Conservation (phyloP, 352 stramenopile species). For the Pythium chondricola region DNA sequence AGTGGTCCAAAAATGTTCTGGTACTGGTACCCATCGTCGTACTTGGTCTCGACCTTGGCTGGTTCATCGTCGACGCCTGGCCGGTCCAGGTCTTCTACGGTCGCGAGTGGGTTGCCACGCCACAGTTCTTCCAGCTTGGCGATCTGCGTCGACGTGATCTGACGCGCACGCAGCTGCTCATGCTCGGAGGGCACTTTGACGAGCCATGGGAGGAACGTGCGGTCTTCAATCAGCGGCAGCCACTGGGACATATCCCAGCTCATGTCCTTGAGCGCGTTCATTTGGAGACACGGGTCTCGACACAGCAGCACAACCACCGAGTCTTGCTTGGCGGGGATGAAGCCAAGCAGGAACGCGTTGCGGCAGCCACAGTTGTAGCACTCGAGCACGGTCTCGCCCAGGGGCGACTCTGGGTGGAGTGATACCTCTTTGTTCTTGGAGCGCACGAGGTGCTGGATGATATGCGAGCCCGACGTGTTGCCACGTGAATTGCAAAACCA, state of each 20-base stretch:
- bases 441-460: slow-evolving; percentile 97
- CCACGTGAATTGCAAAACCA: slow-evolving; percentile 98
- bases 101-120: slow-evolving; percentile 95
- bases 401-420: slow-evolving; percentile 92
- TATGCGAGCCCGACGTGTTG: slow-evolving; percentile 93
- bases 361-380: slow-evolving; percentile 99
- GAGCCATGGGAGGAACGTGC: slow-evolving; percentile 96
- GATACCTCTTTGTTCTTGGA: slow-evolving; percentile 88
- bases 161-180: slow-evolving; percentile 89
- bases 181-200: slow-evolving; percentile 92
- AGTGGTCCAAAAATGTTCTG: slow-evolving; percentile 98
- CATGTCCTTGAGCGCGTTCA: slow-evolving; percentile 97
- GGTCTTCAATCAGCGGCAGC: slow-evolving; percentile 97
- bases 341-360: slow-evolving; percentile 98
- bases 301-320: slow-evolving; percentile 98
- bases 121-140: slow-evolving; percentile 91
- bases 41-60: slow-evolving; percentile 83
- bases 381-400: slow-evolving; percentile 97
- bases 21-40: slow-evolving; percentile 99
- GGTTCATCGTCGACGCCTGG: slow-evolving; percentile 89
- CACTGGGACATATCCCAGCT: slow-evolving; percentile 99
- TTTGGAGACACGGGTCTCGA: slow-evolving; percentile 95
- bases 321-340: slow-evolving; percentile 95
- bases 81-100: slow-evolving; percentile 94
- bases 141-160: slow-evolving; percentile 91